Percentiles rank a stretch among this genome's conserved stretches.
Conservation (phyloP, 2,329 filamentous ascomycete genomes). For the Venturia nashicola region DNA sequence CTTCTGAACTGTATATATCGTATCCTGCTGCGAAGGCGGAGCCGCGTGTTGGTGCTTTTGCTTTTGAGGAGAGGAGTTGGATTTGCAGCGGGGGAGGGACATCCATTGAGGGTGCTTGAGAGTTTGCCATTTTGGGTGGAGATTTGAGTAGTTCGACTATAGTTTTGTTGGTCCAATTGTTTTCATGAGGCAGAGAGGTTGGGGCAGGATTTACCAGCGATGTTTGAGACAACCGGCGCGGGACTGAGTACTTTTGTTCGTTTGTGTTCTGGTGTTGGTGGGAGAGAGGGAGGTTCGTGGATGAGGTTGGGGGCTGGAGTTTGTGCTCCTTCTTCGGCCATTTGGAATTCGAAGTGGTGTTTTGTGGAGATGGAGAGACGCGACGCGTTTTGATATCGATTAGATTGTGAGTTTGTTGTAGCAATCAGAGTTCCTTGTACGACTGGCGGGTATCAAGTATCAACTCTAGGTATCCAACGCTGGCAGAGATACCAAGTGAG, state of each 20-base stretch:
- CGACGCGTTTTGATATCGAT: neutral
- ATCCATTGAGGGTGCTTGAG: neutral
- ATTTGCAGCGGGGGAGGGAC: slow-evolving; percentile 44
- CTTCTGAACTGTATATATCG: slow-evolving; percentile 60
- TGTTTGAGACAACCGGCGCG: slow-evolving; percentile 18
- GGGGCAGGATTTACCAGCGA: slow-evolving; percentile 11
- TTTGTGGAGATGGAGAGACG: neutral
- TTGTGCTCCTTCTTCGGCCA: slow-evolving; percentile 6
- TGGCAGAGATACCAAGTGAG: no score
- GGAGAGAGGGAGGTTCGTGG: slow-evolving; percentile 15
- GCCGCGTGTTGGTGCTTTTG: slow-evolving; percentile 74
- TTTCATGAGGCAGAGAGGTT: neutral
- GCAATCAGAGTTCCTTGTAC: neutral
- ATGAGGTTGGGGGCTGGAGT: slow-evolving; percentile 8
- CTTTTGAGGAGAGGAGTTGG: slow-evolving; percentile 74
- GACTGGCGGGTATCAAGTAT: no score
- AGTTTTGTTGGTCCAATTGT: neutral
- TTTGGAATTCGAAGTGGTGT: neutral
- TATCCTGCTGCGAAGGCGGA: slow-evolving; percentile 87
- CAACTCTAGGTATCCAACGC: no score
- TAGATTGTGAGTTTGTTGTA: neutral
- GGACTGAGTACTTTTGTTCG: slow-evolving; percentile 55
- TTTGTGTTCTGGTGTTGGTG: slow-evolving; percentile 62
- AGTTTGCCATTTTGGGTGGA: slow-evolving; percentile 16
- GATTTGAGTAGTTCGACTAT: neutral